Evolutionary conservation across 2,329 filamentous ascomycete genomes (phyloP).

Genomic region (Aureobasidium pullulans): DNA sequence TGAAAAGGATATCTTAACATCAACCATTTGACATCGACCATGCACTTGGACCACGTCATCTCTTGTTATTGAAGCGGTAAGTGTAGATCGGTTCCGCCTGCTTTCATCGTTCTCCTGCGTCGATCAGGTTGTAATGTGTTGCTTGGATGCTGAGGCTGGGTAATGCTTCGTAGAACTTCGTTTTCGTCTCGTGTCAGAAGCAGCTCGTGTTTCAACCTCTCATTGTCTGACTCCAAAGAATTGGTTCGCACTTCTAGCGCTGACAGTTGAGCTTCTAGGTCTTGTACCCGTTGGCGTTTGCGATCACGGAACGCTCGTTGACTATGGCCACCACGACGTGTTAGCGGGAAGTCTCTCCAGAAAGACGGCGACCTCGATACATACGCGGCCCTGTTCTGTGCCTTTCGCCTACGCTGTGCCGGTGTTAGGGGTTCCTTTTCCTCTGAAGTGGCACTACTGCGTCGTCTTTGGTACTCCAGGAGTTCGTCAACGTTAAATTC

Average conservation of each 20-base stretch:
- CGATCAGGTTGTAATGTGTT: neutral
- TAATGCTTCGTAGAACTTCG: conserved; percentile 56
- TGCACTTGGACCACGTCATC: neutral
- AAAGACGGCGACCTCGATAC: conserved; percentile 24
- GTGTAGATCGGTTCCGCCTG: neutral
- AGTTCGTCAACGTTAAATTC: conserved; percentile 13
- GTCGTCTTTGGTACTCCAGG: conserved; percentile 1
- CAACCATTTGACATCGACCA: neutral
- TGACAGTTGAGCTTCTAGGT: conserved; percentile 80
- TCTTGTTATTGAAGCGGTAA: neutral
- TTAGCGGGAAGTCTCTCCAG: neutral
- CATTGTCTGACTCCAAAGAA: conserved; percentile 71
- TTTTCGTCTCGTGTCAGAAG: conserved; percentile 84
- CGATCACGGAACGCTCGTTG: conserved; percentile 94
- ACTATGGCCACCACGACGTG: conserved; percentile 39
- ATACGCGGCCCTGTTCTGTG: conserved; percentile 67
- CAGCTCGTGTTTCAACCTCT: conserved; percentile 74
- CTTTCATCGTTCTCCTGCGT: neutral
- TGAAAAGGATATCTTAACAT: neutral
- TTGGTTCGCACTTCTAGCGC: conserved; percentile 67
- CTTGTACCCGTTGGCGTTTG: conserved; percentile 89
- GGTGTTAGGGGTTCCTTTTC: conserved; percentile 41
- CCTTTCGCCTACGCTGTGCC: conserved; percentile 53
- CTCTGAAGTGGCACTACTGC: conserved; percentile 33
- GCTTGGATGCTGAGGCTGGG: neutral